Evolutionary conservation across 2,329 filamentous ascomycete genomes (phyloP).

Genomic region (Colletotrichum eleusines): DNA sequence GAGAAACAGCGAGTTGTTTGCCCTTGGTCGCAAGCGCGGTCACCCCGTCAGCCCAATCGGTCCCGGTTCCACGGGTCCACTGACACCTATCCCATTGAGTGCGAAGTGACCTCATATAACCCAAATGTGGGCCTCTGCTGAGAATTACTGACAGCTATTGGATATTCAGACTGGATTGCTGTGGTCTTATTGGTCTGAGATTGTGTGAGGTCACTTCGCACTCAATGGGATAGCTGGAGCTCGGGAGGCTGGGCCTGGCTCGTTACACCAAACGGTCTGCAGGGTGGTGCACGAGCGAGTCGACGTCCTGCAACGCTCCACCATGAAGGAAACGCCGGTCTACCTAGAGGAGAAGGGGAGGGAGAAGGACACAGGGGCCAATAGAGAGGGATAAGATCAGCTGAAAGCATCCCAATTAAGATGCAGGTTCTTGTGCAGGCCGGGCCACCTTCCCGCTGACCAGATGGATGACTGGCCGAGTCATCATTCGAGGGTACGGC

Average conservation of each 20-base stretch:
- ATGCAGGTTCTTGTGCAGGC: slow-evolving; percentile 9
- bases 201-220: too few relatives aligned
- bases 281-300: slow-evolving; percentile 14
- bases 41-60: slow-evolving; percentile 30
- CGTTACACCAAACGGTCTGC: slow-evolving; percentile 32
- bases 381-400: slow-evolving; percentile 3
- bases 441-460: neutral
- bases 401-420: slow-evolving; percentile 7
- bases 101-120: too few relatives aligned
- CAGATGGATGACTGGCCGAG: slow-evolving; percentile 1
- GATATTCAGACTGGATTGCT: too few relatives aligned
- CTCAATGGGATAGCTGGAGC: slow-evolving; percentile 28
- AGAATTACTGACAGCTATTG: too few relatives aligned
- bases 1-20: slow-evolving; percentile 13
- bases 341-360: neutral
- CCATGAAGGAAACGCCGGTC: neutral
- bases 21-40: slow-evolving; percentile 5
- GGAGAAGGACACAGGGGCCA: neutral
- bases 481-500: slow-evolving; percentile 13
- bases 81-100: too few relatives aligned
- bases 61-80: slow-evolving; percentile 37
- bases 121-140: too few relatives aligned
- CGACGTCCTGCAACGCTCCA: slow-evolving; percentile 23
- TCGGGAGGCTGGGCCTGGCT: slow-evolving; percentile 17
- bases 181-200: too few relatives aligned